Evolutionary conservation across 805 yeast species (phyloP).

Genomic region (Candida silvicultrix): DNA sequence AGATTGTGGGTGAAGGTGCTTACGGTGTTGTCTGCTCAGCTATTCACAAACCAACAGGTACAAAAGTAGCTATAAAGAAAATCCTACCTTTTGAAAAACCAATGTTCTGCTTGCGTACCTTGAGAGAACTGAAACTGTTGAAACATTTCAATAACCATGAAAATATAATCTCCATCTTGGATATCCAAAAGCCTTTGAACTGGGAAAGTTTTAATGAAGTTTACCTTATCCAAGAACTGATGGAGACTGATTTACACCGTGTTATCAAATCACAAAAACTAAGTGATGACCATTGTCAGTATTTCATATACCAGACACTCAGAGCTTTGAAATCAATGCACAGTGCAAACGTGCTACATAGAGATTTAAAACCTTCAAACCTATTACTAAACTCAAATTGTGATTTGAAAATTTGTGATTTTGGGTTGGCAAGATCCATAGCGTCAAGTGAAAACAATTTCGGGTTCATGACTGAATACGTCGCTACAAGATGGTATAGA

Average conservation of each 20-base stretch:
- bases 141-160: constrained; percentile 63
- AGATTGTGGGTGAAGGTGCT: constrained; percentile 74
- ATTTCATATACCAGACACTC: constrained; percentile 62
- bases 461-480: constrained; percentile 69
- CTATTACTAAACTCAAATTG: constrained; percentile 62
- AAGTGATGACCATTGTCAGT: constrained; percentile 63
- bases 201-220: constrained; percentile 63
- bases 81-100: constrained; percentile 65
- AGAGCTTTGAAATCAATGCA: constrained; percentile 69
- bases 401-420: constrained; percentile 73
- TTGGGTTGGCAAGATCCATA: constrained; percentile 62
- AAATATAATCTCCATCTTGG: constrained; percentile 61
- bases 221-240: constrained; percentile 67
- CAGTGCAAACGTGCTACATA: constrained; percentile 65
- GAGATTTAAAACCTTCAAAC: constrained; percentile 76
- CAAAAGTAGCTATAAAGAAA: constrained; percentile 71
- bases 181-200: constrained; percentile 56
- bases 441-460: constrained; percentile 41
- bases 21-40: constrained; percentile 77
- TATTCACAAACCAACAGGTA: constrained; percentile 50
- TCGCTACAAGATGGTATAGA: constrained; percentile 80
- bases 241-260: constrained; percentile 69
- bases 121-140: constrained; percentile 63
- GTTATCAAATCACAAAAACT: constrained; percentile 52
- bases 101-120: constrained; percentile 60